Conservation (phyloP, 2,329 filamentous ascomycete species). For the Catunica adiposa region DNA sequence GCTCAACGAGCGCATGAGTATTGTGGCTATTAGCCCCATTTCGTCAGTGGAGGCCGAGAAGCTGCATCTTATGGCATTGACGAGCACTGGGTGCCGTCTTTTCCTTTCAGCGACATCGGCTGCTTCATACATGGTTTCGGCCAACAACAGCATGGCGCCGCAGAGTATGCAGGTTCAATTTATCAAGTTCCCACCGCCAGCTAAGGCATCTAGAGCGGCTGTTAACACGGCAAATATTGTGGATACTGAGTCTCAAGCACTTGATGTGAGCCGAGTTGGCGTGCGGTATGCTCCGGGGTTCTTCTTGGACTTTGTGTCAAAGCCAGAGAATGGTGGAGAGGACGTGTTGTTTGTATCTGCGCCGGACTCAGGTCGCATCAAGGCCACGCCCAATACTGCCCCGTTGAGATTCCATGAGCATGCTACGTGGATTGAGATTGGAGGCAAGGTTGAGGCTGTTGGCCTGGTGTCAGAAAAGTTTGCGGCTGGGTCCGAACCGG, state of each 20-base stretch:
- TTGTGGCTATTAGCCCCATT: slow-evolving; percentile 77
- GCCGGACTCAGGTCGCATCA: slow-evolving; percentile 76
- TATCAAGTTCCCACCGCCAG: slow-evolving; percentile 73
- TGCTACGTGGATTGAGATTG: slow-evolving; percentile 62
- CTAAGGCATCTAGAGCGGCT: slow-evolving; percentile 20
- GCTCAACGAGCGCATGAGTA: slow-evolving; percentile 50
- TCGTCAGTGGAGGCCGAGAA: slow-evolving; percentile 62
- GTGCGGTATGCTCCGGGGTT: slow-evolving; percentile 68
- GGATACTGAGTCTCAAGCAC: slow-evolving; percentile 32
- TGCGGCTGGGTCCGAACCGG: slow-evolving; percentile 46
- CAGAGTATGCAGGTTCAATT: slow-evolving; percentile 97
- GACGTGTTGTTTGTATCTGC: slow-evolving; percentile 70
- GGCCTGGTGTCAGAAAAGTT: slow-evolving; percentile 61
- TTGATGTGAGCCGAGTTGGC: slow-evolving; percentile 34
- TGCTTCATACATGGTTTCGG: slow-evolving; percentile 46
- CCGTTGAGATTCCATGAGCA: slow-evolving; percentile 56
- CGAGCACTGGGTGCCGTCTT: slow-evolving; percentile 75
- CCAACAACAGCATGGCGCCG: slow-evolving; percentile 48
- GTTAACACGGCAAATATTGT: slow-evolving; percentile 23
- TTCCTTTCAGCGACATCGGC: slow-evolving; percentile 83
- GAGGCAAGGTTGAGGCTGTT: slow-evolving; percentile 58
- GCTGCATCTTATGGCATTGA: slow-evolving; percentile 78
- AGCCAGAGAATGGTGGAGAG: slow-evolving; percentile 37
- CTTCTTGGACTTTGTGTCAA: slow-evolving; percentile 69
- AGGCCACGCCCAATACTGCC: slow-evolving; percentile 36